Base-by-base conservation (phyloP, 805 yeast species). In the Metahyphopichia silvanorum region DNA sequence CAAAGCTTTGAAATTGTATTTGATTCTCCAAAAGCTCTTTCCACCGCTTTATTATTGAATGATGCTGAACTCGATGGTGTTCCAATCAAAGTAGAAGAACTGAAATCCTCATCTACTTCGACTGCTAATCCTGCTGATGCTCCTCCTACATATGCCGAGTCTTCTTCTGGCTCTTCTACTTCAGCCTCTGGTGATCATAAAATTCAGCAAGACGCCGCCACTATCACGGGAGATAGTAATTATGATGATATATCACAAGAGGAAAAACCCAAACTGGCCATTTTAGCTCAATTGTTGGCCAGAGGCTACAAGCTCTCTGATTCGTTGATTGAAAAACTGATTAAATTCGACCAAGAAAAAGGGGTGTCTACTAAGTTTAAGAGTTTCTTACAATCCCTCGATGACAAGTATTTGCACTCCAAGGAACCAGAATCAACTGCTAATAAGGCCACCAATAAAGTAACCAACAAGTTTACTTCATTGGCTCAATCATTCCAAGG, bases 251-350 rank as follows among this genome's bases (percentile, higher is more conserved):
- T 82, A 33, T 57, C 69, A 4, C 94, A 84, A 60, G 94, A 85
- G 49, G 76, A 75, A 39, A 84, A 84, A 63, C 94, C 94, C 35
- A 82, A 82, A 50, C 58, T 78, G 35, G 77, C 86, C 13, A 77
- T 85, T 38, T 63, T 83, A 60, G 91, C 93, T 1, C 91, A 84
- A 57, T 74, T 81, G 46, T 64, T 84, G 38, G 69, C 86, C 20
- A 74, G 77, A n/a, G 94, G 94, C 4, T 84, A 85, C 52, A 72
- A 68, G 13, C 56, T 84, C 27, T 69, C 80, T 29, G 93, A 85
- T 54, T 59, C 68, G 31, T 60, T 82, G 31, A 64, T 84, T 27
- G 68, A 73, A 36, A 71, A 71, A 49, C 83, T 86, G 15, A 66
- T 81, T 32, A 76, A 69, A 13, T 65, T 79, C 40, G 93, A 85